Base-by-base conservation (phyloP, 2,329 filamentous ascomycete genomes). In the Diaporthe ampelina region DNA sequence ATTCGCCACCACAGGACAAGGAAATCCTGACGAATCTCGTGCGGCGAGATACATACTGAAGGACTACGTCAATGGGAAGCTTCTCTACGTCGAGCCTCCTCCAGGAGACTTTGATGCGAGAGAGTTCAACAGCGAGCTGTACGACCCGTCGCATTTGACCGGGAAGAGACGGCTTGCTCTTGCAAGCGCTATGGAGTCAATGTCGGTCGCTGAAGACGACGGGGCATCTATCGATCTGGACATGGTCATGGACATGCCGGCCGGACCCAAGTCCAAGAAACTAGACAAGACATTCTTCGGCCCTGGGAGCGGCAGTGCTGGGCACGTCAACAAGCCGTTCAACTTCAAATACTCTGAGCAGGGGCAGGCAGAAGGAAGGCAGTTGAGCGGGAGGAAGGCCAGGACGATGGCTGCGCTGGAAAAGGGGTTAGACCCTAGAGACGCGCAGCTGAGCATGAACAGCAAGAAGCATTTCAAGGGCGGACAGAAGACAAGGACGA, bases 391-490 rank as follows among this genome's bases (percentile, higher is more conserved):
- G 0, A 89, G 97, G 75, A 99, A 99, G 84, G 90, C 94, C 68
- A 91, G 92, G 80, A 88, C 93, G 52, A 91, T 98, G 87, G 87
- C 94, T 68, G 96, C 96, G 15, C 81, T 98, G 76, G 95, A 98
- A 85, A 94, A 93, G 75, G 94, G 94, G 19, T 83, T 98, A 48
- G 95, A 98, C 80, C 92, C 94, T 0, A 93, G 92, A 75, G 96
- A 98, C 74, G 85, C 97, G 77, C 86, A 88, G 83, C 79, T 89
- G 74, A 87, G 54, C 50, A 70, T 87, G 74, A 87, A 87, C 69
- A 90, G 92, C 73, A 99, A 99, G 91, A 98, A 98, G 87, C 97
- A 99, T 84, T 97, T 95, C 84, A 97, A 97, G 86, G 93, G 90
- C n/a, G 91, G 91, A 54, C 89, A 90, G 76, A 91, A 88, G 58